phyloP scores from a whole-genome alignment of 441 rosid species.

The Viola pubescens region DNA sequence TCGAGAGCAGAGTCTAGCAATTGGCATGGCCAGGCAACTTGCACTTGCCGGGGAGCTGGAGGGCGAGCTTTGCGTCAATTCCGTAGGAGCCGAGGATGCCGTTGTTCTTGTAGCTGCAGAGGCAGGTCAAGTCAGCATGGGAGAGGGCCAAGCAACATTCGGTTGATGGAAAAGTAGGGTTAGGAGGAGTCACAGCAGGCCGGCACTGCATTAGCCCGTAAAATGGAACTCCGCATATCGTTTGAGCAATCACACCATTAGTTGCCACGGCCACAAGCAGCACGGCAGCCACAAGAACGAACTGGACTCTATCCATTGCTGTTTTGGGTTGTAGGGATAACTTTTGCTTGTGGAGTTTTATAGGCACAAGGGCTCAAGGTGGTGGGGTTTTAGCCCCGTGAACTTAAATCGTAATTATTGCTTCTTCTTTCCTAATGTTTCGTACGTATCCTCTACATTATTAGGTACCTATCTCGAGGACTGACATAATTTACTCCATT shows the following conservation, averaged over 20 bases:
- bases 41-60: slow-evolving; percentile 44
- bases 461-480: no score
- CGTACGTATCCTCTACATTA: no score
- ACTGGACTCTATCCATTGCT: slow-evolving; percentile 13
- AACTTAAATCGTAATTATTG: no score
- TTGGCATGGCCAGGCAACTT: slow-evolving; percentile 29
- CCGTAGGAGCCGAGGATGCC: slow-evolving; percentile 34
- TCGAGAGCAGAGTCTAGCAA: slow-evolving; percentile 22
- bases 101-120: slow-evolving; percentile 38
- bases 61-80: slow-evolving; percentile 38
- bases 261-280: slow-evolving; percentile 12
- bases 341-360: no score
- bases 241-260: slow-evolving; percentile 23
- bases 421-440: no score
- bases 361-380: no score
- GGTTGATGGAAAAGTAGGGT: slow-evolving; percentile 24
- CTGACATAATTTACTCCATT: neutral
- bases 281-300: slow-evolving; percentile 4
- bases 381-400: no score
- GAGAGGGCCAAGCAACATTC: slow-evolving; percentile 32
- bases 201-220: slow-evolving; percentile 35
- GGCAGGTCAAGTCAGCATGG: slow-evolving; percentile 33
- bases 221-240: slow-evolving; percentile 34
- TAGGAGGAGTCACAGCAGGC: slow-evolving; percentile 37
- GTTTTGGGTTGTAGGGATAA: no score